These are phyloP conservation scores for Peronospora farinosa DNA, from an alignment of 352 stramenopile genomes.

Conservation along the genomic window DNA sequence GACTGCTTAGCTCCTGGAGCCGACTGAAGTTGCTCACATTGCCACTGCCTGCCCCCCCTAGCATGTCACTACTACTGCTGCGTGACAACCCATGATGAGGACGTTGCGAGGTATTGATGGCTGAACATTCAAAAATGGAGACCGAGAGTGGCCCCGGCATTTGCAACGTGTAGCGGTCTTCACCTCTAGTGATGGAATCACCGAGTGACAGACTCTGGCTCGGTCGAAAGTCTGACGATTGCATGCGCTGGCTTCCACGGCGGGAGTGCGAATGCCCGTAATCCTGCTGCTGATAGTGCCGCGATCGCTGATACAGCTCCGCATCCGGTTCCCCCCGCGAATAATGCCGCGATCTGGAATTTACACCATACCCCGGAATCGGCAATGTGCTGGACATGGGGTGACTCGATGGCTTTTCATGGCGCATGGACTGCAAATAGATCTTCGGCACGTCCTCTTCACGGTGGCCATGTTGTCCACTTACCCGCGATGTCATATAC, in stretches of 20 bases:
- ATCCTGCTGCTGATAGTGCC: constrained; percentile 25
- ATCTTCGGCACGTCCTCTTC: constrained; percentile 47
- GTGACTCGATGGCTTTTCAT: constrained; percentile 22
- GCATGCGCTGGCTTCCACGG: constrained; percentile 28
- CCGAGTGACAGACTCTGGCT: constrained; percentile 35
- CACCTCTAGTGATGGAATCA: constrained; percentile 28
- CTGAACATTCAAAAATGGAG: constrained; percentile 63
- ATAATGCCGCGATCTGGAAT: constrained; percentile 20
- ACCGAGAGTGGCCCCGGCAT: constrained; percentile 28
- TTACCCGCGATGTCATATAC: constrained; percentile 40
- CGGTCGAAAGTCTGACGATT: constrained; percentile 33
- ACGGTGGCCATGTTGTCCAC: constrained; percentile 8
- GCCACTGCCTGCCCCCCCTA: constrained; percentile 5
- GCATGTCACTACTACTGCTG: constrained; percentile 27
- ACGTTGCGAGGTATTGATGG: constrained; percentile 10
- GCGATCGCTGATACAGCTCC: constrained; percentile 25
- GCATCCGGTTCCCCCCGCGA: constrained; percentile 15
- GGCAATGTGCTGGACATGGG: constrained; percentile 30
- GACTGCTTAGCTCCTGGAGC: constrained; percentile 30
- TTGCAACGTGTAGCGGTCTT: constrained; percentile 31
- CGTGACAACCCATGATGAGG: constrained; percentile 14
- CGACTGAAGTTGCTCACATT: constrained; percentile 33
- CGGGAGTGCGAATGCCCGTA: constrained; percentile 17
- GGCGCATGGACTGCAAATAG: constrained; percentile 66
- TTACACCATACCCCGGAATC: constrained; percentile 20